phyloP scores from a whole-genome alignment of 208 protist species.

The Crithidia fasciculata region DNA sequence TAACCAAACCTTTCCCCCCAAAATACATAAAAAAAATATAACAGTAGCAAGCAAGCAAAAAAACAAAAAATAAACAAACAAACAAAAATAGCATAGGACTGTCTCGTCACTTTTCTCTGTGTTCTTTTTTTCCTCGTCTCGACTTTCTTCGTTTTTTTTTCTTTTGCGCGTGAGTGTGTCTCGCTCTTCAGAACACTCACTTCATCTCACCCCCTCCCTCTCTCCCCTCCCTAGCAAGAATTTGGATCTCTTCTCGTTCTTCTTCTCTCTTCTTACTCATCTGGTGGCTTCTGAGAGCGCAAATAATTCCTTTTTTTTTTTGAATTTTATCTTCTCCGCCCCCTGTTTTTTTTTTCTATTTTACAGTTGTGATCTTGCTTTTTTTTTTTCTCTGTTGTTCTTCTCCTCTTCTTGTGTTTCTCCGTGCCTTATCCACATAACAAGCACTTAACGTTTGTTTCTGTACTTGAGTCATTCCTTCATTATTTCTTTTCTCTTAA shows the following conservation, averaged over 20 bases:
- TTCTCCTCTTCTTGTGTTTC: not conserved
- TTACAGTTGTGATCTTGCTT: not conserved
- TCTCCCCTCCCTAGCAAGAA: too few relatives aligned
- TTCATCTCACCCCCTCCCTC: too few relatives aligned
- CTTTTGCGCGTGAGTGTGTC: too few relatives aligned
- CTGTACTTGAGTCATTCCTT: too few relatives aligned
- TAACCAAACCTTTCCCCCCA: not conserved
- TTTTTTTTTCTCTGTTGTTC: not conserved
- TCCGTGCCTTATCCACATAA: not conserved
- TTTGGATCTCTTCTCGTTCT: too few relatives aligned
- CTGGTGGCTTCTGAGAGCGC: too few relatives aligned
- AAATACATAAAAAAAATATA: not conserved
- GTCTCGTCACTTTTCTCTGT: not conserved
- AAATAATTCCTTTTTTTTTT: too few relatives aligned
- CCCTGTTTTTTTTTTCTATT: not conserved
- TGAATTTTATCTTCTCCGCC: not conserved
- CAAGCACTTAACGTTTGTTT: not conserved
- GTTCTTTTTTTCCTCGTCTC: slow-evolving; percentile 32
- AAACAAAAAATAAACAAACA: slow-evolving; percentile 13
- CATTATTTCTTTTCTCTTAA: too few relatives aligned
- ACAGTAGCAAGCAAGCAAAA: slow-evolving; percentile 5
- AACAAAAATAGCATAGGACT: not conserved
- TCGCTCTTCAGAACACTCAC: too few relatives aligned
- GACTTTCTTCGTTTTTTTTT: too few relatives aligned
- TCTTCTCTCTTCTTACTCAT: too few relatives aligned